phyloP scores from a whole-genome alignment of 441 rosid species.

The Gossypium schwendimanii region DNA sequence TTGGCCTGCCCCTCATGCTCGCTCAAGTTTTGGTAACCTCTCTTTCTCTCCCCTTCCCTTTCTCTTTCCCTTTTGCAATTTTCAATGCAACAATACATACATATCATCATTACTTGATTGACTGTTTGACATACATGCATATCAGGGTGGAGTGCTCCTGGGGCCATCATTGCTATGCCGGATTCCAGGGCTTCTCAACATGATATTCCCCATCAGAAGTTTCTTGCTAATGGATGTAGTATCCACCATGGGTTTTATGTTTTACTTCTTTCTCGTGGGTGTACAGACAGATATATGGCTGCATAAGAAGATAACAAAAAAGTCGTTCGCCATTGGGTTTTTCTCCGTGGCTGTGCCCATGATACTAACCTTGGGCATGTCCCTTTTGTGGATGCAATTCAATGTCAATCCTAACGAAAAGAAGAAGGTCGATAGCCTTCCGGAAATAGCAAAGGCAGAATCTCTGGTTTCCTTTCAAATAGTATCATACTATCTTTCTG shows the following conservation, averaged over 20 bases:
- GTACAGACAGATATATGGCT: conserved; percentile 19
- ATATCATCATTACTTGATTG: background rate
- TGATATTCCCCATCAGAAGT: conserved; percentile 17
- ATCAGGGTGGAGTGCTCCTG: conserved; percentile 22
- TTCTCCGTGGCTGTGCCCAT: conserved; percentile 15
- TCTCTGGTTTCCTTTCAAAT: conserved; percentile 12
- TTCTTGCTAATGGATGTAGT: conserved; percentile 16
- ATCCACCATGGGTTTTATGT: conserved; percentile 16
- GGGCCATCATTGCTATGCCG: conserved; percentile 21
- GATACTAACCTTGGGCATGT: conserved; percentile 1
- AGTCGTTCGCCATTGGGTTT: conserved; percentile 14
- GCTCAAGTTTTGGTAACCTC: conserved; percentile 21
- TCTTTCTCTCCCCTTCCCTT: background rate
- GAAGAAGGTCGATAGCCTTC: conserved; percentile 4
- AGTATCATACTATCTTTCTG: conserved; percentile 11
- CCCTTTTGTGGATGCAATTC: background rate
- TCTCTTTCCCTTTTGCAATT: background rate
- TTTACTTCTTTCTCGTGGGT: conserved; percentile 24
- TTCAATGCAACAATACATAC: background rate
- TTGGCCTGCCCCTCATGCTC: conserved; percentile 13
- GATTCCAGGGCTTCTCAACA: background rate
- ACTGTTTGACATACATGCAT: background rate
- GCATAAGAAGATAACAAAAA: conserved; percentile 13
- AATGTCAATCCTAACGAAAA: background rate
- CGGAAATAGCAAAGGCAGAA: conserved; percentile 10